phyloP scores from a whole-genome alignment of 1,284 basidiomycete species.

The Bjerkandera adusta region DNA sequence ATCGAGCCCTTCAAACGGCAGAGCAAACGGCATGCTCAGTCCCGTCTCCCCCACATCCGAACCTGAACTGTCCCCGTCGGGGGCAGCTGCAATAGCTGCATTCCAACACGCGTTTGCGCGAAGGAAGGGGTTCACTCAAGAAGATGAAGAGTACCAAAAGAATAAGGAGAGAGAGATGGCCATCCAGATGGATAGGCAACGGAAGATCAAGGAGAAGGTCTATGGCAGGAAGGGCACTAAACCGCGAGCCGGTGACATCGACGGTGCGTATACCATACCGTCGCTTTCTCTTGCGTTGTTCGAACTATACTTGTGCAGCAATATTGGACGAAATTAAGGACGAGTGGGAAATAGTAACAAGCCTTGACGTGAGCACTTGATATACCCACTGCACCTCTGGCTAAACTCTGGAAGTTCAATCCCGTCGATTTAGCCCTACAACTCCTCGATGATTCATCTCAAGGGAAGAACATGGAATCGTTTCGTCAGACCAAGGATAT shows the following conservation, averaged over 20 bases:
- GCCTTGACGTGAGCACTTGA: constrained; percentile 66
- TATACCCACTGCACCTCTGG: constrained; percentile 9
- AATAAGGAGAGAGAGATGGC: constrained; percentile 59
- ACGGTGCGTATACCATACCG: constrained; percentile 49
- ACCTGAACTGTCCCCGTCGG: constrained; percentile 34
- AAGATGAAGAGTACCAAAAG: constrained; percentile 43
- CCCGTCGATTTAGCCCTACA: constrained; percentile 88
- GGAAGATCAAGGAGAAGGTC: constrained; percentile 62
- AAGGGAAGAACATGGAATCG: constrained; percentile 70
- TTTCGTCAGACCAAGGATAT: constrained; percentile 74
- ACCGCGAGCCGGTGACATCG: constrained; percentile 68
- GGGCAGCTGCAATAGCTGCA: constrained; percentile 60
- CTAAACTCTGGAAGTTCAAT: constrained; percentile 67
- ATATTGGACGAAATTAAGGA: constrained; percentile 83
- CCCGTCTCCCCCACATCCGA: constrained; percentile 20
- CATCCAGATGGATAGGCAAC: constrained; percentile 57
- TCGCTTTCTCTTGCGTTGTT: constrained; percentile 1
- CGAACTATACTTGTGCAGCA: constrained; percentile 48
- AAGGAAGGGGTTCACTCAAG: constrained; percentile 53
- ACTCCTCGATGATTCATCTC: constrained; percentile 72
- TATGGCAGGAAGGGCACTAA: constrained; percentile 54
- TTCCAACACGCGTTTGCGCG: constrained; percentile 64
- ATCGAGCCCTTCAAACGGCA: constrained; percentile 16
- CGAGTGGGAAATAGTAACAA: constrained; percentile 88
- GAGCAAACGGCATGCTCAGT: constrained; percentile 17